Percentiles rank a stretch among this genome's conserved stretches.
These are phyloP conservation scores for Eucalyptus viminalis DNA, from an alignment of 345 rosid genomes.

Conservation along the genomic window DNA sequence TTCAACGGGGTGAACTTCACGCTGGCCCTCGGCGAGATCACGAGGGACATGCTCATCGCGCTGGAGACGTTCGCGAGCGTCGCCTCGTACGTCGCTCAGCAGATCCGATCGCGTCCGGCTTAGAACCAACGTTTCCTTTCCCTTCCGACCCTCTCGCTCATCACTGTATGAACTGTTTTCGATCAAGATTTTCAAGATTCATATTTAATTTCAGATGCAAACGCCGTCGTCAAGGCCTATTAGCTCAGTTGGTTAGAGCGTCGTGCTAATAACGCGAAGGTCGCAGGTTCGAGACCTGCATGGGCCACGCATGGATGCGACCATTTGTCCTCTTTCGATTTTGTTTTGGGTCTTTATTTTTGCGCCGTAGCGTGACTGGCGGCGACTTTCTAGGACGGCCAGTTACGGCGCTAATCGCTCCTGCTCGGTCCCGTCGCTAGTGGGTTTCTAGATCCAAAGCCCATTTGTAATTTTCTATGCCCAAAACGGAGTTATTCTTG, in stretches of 20 bases:
- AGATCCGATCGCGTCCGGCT: neutral
- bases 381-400: neutral
- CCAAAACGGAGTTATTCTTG: neutral
- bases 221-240: neutral
- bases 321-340: fast-evolving
- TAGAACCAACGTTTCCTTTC: neutral
- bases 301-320: slow-evolving; percentile 6
- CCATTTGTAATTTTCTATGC: neutral
- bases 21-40: neutral
- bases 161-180: neutral
- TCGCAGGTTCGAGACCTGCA: slow-evolving; percentile 49
- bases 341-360: neutral
- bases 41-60: slow-evolving; percentile 13
- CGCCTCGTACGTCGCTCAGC: neutral
- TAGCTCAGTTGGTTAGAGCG: slow-evolving; percentile 79
- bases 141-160: neutral
- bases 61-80: neutral
- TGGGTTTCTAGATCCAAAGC: neutral
- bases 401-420: neutral
- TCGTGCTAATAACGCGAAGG: slow-evolving; percentile 96
- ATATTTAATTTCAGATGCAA: fast-evolving
- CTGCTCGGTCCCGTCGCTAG: neutral
- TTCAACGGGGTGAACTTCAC: slow-evolving; percentile 5
- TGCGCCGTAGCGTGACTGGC: neutral
- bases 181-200: neutral